These are phyloP conservation scores for Oryza meyeriana DNA, from an alignment of 176 grass and related monocot species.

Conservation along the genomic window DNA sequence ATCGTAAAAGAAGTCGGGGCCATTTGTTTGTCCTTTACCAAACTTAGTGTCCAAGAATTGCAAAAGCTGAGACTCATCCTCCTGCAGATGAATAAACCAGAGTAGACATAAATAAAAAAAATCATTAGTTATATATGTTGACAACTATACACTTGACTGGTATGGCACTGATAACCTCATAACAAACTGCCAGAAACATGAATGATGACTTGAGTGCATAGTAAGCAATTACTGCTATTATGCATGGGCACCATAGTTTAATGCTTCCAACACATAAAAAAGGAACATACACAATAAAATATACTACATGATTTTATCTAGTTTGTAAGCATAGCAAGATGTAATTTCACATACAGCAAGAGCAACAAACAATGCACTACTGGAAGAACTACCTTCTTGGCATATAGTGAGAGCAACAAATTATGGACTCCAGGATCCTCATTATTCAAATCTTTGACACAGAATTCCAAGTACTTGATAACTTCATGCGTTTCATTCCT, in stretches of 20 bases:
- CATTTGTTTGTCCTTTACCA: conserved; percentile 66
- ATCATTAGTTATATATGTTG: neutral
- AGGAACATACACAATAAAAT: conserved; percentile 19
- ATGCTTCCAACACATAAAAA: conserved; percentile 27
- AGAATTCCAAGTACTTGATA: conserved; percentile 97
- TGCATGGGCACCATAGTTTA: neutral
- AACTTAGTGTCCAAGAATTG: conserved; percentile 92
- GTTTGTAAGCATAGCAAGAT: conserved; percentile 2
- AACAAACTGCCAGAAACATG: neutral
- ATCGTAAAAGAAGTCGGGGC: conserved; percentile 83
- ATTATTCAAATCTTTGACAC: conserved; percentile 83
- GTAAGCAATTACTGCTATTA: neutral
- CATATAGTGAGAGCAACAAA: conserved; percentile 83
- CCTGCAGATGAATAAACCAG: conserved; percentile 48
- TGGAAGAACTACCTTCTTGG: conserved; percentile 70
- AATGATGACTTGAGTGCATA: neutral
- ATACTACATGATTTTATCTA: neutral
- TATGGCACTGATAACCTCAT: conserved; percentile 11
- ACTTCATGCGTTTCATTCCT: conserved; percentile 98
- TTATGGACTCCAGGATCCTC: conserved; percentile 94
- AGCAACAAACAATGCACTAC: conserved; percentile 50
- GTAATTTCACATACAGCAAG: conserved; percentile 51
- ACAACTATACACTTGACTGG: conserved; percentile 8
- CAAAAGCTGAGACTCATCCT: conserved; percentile 79
- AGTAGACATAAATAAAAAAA: neutral